Evolutionary conservation across 2,329 filamentous ascomycete genomes (phyloP).

Genomic region (Thielaviopsis punctulata): DNA sequence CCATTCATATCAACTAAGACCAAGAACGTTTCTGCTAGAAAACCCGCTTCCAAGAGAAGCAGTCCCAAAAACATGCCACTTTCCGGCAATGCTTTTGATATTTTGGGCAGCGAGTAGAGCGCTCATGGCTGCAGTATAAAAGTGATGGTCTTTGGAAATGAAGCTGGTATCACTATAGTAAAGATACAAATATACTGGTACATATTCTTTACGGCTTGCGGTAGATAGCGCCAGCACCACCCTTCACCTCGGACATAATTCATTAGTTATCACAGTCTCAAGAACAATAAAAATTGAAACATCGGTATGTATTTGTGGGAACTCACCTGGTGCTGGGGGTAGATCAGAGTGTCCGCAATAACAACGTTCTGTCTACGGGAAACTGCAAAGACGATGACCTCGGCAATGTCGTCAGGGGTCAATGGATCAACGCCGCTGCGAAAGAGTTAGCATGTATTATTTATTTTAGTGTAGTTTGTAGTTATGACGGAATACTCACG

Average conservation of each 20-base stretch:
- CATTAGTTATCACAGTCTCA: constrained; percentile 4
- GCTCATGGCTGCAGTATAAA: not conserved
- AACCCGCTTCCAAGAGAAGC: not conserved
- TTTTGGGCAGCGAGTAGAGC: not conserved
- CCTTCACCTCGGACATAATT: constrained; percentile 13
- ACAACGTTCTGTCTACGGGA: constrained; percentile 80
- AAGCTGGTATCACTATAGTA: not conserved
- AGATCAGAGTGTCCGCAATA: constrained; percentile 71
- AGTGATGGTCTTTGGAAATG: not conserved
- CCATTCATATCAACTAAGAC: not conserved
- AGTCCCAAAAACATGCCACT: not conserved
- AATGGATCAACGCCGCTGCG: constrained; percentile 58
- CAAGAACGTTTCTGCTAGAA: not conserved
- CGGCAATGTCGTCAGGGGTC: constrained; percentile 79
- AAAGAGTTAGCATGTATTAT: not conserved
- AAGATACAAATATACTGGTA: not conserved
- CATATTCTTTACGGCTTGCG: constrained; percentile 13
- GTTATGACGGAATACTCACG: constrained; percentile 33
- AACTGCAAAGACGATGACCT: constrained; percentile 73
- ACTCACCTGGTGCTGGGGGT: constrained; percentile 70
- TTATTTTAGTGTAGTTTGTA: constrained; percentile 7
- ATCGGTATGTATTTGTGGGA: constrained; percentile 5
- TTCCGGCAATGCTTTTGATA: not conserved
- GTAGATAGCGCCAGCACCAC: constrained; percentile 19
- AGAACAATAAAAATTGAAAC: not conserved